phyloP scores from a whole-genome alignment of 768 basidiomycete species.

The Amanita phalloides region DNA sequence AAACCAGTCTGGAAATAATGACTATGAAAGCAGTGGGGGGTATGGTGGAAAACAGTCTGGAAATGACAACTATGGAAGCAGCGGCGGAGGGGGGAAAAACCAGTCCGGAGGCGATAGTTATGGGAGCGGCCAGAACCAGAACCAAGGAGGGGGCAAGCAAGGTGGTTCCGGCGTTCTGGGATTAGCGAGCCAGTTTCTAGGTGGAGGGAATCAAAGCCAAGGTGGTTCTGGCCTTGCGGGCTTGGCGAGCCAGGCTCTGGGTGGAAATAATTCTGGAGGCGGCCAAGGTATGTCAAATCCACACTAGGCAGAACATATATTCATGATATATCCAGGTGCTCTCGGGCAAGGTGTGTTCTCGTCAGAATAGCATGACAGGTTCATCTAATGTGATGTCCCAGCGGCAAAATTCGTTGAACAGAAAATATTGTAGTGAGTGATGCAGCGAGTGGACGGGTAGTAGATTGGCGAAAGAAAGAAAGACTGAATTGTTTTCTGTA shows the following conservation, averaged over 20 bases:
- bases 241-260: background rate
- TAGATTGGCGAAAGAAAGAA: conserved; percentile 11
- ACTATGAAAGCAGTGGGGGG: background rate
- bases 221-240: background rate
- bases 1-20: background rate
- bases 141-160: background rate
- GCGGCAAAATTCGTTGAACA: conserved; percentile 32
- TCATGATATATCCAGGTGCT: background rate
- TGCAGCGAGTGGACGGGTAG: conserved; percentile 24
- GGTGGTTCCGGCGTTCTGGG: background rate
- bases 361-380: background rate
- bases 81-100: background rate
- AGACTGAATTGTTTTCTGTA: background rate
- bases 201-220: background rate
- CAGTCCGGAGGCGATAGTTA: background rate
- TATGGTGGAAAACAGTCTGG: too few relatives aligned
- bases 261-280: background rate
- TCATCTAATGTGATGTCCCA: conserved; percentile 6
- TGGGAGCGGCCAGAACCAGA: background rate
- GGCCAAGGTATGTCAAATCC: background rate
- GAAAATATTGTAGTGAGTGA: conserved; percentile 22
- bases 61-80: background rate
- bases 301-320: conserved; percentile 11
- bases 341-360: conserved; percentile 24
- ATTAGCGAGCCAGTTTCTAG: background rate